Base-by-base conservation (phyloP, 495 filamentous ascomycete genomes). In the Xylaria sp. region DNA sequence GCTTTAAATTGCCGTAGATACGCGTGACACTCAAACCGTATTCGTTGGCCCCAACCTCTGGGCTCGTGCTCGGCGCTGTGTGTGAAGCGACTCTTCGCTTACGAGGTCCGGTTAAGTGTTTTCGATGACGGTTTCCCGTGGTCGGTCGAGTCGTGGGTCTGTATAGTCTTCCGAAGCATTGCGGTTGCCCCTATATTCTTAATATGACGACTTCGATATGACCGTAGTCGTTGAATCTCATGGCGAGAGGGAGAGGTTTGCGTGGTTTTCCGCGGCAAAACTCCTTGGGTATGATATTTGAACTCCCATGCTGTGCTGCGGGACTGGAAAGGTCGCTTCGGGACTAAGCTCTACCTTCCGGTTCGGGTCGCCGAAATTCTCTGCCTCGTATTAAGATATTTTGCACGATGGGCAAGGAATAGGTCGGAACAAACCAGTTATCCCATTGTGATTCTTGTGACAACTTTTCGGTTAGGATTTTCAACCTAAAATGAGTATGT, bases 361-460 rank as follows among this genome's bases (percentile, higher is more conserved):
- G 58, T 52, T 65, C 62, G 62, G 62, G 62, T n/a, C n/a, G n/a
- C n/a, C n/a, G n/a, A n/a, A n/a, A n/a, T 48, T 65, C 62, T 65
- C 62, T 65, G 62, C 62, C 62, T 50, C 33, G 40, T 65, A 43
- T 65, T 65, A 65, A 35, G 62, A 48, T 65, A 65, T 65, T 35
- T 65, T 65, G 62, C 62, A 65, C 40, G 62, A 65, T 65, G 24
- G 62, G 62, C 62, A 65, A 65, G 62, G 62, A 65, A 65, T 65
- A 35, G 62, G 62, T 65, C 62, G 62, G 62, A 65, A 35, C 62
- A 35, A 65, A 35, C 62, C 33, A 46, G 62, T 50, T 65, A 65
- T 65, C 62, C 62, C 62, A 65, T 65, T 35, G 14, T 65, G 50
- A 65, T 65, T 65, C 46, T 35, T 65, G 62, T 65, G 62, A 65